Evolutionary conservation across 805 yeast species (phyloP), one percentile per base, ranked within the genome.

Genomic region (Kregervanrija pseudodelftensis): DNA sequence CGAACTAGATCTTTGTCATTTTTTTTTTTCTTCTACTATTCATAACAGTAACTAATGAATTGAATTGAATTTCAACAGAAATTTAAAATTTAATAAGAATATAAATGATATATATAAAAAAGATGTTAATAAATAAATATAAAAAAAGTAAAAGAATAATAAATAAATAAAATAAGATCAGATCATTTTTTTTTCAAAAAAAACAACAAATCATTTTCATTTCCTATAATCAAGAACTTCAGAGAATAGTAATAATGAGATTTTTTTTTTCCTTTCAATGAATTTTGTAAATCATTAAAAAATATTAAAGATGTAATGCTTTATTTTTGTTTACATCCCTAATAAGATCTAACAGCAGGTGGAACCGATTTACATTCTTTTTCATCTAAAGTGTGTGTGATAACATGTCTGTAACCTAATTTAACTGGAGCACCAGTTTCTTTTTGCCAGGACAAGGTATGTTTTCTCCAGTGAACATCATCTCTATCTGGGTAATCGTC

Each of bases 401-500:
- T 78, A 56, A 93, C 98, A 46, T 73, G 71, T 78, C 99, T 85
- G 83, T 91, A 91, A 58, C 72, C 81, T 69, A 91, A 79, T 45
- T 65, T 70, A 43, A 87, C 88, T 43, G 75, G 74, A 38, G 76
- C 91, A 59, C 91, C 95, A 49, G 74, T 73, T 28, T 69, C 65
- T 46, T 68, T 61, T 75, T 93, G 98, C 89, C 93, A 91, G 42
- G 97, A 87, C 63, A 91, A 73, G 41, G 97, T 76, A 72, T 91
- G 99, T 74, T 91, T 93, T 91, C 87, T 88, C 99, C 99, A 91
- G 77, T 89, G 75, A 45, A 64, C 89, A 66, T 91, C 99, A 64
- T 91, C 96, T 80, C 99, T 88, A 51, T 80, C 82, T 61, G 95
- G 97, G 73, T 69, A 90, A 68, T 91, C 99, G 70, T 91, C 99